These are phyloP conservation scores for Echinosophora koreensis DNA, from an alignment of 306 rosid genomes.

Conservation along the genomic window DNA sequence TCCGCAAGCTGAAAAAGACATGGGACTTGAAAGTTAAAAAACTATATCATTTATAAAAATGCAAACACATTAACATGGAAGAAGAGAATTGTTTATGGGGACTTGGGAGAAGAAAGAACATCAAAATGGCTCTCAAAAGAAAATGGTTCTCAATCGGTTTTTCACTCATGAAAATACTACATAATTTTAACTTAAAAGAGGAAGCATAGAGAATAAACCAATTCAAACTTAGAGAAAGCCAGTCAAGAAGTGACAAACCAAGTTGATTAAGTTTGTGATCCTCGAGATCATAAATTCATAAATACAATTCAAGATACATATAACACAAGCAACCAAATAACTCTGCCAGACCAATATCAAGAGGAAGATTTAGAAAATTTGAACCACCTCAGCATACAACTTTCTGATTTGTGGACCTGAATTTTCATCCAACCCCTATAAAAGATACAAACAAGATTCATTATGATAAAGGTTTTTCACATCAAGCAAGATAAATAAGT, in stretches of 20 bases:
- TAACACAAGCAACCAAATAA: slow-evolving; percentile 38
- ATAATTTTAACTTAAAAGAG: slow-evolving; percentile 28
- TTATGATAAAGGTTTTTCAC: slow-evolving; percentile 32
- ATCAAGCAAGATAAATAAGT: slow-evolving; percentile 41
- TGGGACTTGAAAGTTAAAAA: slow-evolving; percentile 25
- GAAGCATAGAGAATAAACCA: slow-evolving; percentile 23
- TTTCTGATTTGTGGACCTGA: slow-evolving; percentile 91
- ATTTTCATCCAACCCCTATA: slow-evolving; percentile 96
- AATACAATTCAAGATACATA: slow-evolving; percentile 27
- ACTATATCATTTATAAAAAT: not conserved
- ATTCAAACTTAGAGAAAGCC: slow-evolving; percentile 21
- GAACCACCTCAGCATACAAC: slow-evolving; percentile 88
- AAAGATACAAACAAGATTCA: slow-evolving; percentile 48
- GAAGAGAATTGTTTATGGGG: slow-evolving; percentile 7
- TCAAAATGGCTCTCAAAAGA: slow-evolving; percentile 4
- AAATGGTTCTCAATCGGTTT: too few species aligned
- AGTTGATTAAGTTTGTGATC: slow-evolving; percentile 35
- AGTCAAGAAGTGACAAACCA: slow-evolving; percentile 38
- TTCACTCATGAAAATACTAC: not conserved
- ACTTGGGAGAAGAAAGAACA: not conserved
- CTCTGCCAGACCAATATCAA: slow-evolving; percentile 9
- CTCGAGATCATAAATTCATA: not conserved
- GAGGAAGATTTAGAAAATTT: slow-evolving; percentile 28
- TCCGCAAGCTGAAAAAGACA: slow-evolving; percentile 79
- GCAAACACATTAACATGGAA: slow-evolving; percentile 36